Evolutionary conservation across 306 rosid species (phyloP).

Genomic region (Begonia masoniana): DNA sequence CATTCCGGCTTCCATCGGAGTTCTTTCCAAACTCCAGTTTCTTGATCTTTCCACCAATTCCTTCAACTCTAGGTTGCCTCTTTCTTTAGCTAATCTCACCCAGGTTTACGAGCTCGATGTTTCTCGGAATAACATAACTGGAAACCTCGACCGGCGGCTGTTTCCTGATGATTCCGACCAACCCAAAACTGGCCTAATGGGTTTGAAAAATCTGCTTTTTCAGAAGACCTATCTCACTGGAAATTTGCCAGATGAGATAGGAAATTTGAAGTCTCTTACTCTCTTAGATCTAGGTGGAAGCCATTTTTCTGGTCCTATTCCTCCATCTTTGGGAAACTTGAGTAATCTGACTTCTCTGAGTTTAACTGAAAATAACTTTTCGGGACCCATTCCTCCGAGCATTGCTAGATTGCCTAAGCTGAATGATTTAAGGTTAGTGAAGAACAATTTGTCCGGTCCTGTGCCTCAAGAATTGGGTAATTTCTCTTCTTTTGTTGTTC

Average conservation of each 20-base stretch:
- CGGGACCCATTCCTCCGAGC: conserved; percentile 31
- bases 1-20: conserved; percentile 35
- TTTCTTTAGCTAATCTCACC: conserved; percentile 42
- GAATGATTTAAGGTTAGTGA: conserved; percentile 22
- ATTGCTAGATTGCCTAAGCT: conserved; percentile 27
- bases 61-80: conserved; percentile 34
- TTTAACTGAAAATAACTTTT: conserved; percentile 20
- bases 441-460: conserved; percentile 26
- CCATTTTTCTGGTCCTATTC: conserved; percentile 32
- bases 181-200: conserved; percentile 23
- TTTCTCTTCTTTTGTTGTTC: conserved; percentile 25
- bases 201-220: conserved; percentile 26
- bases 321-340: conserved; percentile 35
- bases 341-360: conserved; percentile 21
- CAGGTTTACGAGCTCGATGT: conserved; percentile 38
- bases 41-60: conserved; percentile 45
- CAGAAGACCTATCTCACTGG: conserved; percentile 32
- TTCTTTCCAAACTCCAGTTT: conserved; percentile 28
- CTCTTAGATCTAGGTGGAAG: conserved; percentile 26
- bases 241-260: conserved; percentile 35
- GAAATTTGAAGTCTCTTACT: conserved; percentile 26
- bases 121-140: conserved; percentile 32
- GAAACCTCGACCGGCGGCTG: conserved; percentile 26
- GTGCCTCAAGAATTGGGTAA: conserved; percentile 40
- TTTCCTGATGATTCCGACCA: conserved; percentile 24